phyloP scores from a whole-genome alignment of 495 filamentous ascomycete genomes.

The Neurospora terricola region DNA sequence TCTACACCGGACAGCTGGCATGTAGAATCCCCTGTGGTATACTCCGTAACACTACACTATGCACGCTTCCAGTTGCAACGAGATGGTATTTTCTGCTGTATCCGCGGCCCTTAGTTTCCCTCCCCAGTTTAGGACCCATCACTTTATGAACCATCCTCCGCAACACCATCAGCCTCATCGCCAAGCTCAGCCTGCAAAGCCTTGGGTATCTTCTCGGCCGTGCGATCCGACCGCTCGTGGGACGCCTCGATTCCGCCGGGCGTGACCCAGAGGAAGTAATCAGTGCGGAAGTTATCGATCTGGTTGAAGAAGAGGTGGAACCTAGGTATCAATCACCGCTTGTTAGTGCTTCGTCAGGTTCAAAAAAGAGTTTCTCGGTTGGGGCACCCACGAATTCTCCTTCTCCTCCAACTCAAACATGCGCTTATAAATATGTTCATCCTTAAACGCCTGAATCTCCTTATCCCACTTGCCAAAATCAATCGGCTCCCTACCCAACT shows the following conservation, averaged over 20 bases:
- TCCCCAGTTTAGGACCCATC: background rate
- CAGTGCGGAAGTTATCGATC: conserved; percentile 63
- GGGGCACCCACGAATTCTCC: conserved; percentile 52
- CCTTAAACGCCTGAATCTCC: conserved; percentile 81
- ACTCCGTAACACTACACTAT: too few relatives aligned
- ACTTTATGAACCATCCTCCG: conserved; percentile 18
- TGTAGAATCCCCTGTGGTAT: background rate
- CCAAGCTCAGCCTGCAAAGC: conserved; percentile 28
- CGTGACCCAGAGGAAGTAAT: conserved; percentile 69
- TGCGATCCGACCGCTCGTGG: conserved; percentile 24
- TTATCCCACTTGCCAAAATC: conserved; percentile 67
- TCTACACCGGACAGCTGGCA: background rate
- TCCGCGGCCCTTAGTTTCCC: too few relatives aligned
- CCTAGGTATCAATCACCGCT: conserved; percentile 27
- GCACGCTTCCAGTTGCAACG: background rate
- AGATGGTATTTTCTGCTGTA: background rate
- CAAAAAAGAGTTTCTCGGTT: too few relatives aligned
- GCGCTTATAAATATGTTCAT: conserved; percentile 80
- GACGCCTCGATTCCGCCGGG: conserved; percentile 52
- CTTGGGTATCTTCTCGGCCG: conserved; percentile 19
- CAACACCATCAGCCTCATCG: conserved; percentile 28
- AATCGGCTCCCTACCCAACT: conserved; percentile 50
- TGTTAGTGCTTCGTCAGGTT: too few relatives aligned
- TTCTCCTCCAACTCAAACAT: conserved; percentile 86
- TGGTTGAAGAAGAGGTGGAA: conserved; percentile 79